phyloP scores from a whole-genome alignment of 176 grass and related monocot species.

The Alloteropsis semialata region DNA sequence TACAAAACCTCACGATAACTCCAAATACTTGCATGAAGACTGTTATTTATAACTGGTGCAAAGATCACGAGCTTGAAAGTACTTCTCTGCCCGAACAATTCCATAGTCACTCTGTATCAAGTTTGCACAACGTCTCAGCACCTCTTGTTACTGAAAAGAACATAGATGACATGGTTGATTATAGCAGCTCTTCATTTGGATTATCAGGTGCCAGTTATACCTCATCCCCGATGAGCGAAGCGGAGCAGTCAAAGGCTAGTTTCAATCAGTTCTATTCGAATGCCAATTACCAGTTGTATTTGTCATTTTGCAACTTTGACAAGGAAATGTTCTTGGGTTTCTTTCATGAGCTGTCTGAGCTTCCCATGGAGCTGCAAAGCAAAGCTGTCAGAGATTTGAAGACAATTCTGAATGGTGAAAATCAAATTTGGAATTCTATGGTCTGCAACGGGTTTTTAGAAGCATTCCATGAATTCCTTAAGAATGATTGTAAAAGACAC shows the following conservation, averaged over 20 bases:
- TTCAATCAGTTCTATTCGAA: constrained; percentile 57
- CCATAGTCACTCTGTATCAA: constrained; percentile 64
- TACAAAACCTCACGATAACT: constrained; percentile 60
- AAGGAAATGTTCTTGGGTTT: constrained; percentile 73
- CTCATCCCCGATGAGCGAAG: constrained; percentile 48
- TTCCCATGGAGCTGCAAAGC: constrained; percentile 61
- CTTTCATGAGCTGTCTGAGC: constrained; percentile 56
- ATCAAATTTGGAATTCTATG: constrained; percentile 53
- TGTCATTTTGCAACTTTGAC: constrained; percentile 68
- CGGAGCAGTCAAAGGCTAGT: constrained; percentile 44
- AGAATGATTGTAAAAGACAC: constrained; percentile 33
- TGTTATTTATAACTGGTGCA: constrained; percentile 77
- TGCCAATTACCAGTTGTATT: constrained; percentile 62
- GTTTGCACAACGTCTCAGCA: constrained; percentile 73
- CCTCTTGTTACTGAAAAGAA: constrained; percentile 64
- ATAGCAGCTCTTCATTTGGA: constrained; percentile 52
- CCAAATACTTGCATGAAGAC: constrained; percentile 78
- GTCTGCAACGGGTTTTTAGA: constrained; percentile 78
- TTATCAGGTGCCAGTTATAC: constrained; percentile 54
- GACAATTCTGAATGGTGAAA: constrained; percentile 53
- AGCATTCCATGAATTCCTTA: constrained; percentile 64
- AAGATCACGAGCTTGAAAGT: constrained; percentile 29
- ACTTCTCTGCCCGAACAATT: constrained; percentile 42
- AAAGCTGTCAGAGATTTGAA: constrained; percentile 68
- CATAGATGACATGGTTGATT: constrained; percentile 47